Base-by-base conservation (phyloP, 768 basidiomycete species). In the Albatrellus ellisii region DNA sequence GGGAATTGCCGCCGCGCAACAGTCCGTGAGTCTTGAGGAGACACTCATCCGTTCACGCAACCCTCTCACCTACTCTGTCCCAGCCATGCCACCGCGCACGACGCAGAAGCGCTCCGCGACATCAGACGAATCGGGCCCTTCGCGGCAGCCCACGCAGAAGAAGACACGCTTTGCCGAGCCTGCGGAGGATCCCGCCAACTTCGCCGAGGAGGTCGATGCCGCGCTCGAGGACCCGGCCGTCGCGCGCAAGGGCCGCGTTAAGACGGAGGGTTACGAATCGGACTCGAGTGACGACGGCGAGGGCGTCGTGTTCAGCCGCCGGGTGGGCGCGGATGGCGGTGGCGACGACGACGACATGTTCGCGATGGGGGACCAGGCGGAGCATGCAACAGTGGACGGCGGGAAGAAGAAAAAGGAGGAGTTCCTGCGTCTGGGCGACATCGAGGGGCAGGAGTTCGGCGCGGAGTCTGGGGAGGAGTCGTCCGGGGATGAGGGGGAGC, bases 211-310 rank as follows among this genome's bases (percentile, higher is more conserved):
- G 50, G 81, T 88, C 32, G 82, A 87, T 46, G 69, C 69, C 3
- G 68, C 77, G 0, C 75, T 89, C 43, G 86, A 88, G 58, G 65
- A 67, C 50, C 73, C 79, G 4, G 69, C 72, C 9, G 66, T 66
- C 18, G 65, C 64, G 45, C 73, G 80, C 14, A 80, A 75, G 56
- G 79, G 85, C 17, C 74, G 76, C 35, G 75, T 95, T 45, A 84
- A 81, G 55, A 80, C 71, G 14, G 88, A 88, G 41, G 79, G 92
- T 12, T 97, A 95, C 58, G 89, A 92, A 10, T 89, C 87, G 1
- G 91, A 95, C 61, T 92, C 90, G 2, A 90, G 77, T 43, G 88
- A 94, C 55, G 91, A 95, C 47, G 90, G 86, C 2, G 90, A 95
- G 58, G 83, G 88, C n/a, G 88, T 92, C 27, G 91, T 91, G 7